Base-by-base conservation (phyloP, 2,329 filamentous ascomycete genomes). In the Diaporthe nobilis region DNA sequence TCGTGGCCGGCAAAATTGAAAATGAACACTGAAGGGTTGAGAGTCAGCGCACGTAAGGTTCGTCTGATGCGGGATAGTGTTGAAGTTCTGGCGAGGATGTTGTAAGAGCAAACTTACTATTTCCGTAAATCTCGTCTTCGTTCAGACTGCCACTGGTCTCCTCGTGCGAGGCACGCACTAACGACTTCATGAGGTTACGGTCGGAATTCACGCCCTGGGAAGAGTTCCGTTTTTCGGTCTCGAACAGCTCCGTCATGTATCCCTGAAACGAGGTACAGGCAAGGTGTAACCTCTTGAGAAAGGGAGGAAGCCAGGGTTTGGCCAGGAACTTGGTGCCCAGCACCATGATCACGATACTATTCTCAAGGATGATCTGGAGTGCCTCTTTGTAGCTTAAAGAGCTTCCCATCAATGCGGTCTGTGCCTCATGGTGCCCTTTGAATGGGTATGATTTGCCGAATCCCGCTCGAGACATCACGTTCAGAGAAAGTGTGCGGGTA, bases 1-100 rank as follows among this genome's bases (percentile, higher is more conserved):
- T 90, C 88, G 74, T 89, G 87, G 0, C 88, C 88, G 0, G 88
- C 88, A 68, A 89, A 82, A 65, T 86, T 88, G 76, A 88, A 84
- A 1, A 86, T 81, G 71, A 87, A 88, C 63, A 88, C 72, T 74
- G 9, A 1, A n/a, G 9, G 3, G 7, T 15, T 7, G 8, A 25
- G n/a, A 3, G 17, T 60, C 7, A 73, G 58, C 13, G 20, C 10
- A 7, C 13, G 9, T 28, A 8, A 4, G n/a, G 15, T 2, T 28
- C 42, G 15, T 4, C 5, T 5, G 22, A 42, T 15, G 22, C 12
- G 6, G 2, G 25, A 53, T 28, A 2, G 7, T 28, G 13, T 7
- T 13, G 10, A 28, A 13, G 2, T 2, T 8, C 17, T 13, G 17
- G 8, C 3, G 17, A 6, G 17, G 28, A 13, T 55, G 0, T 7